A percentile compares a stretch with the other conserved stretches of the same genome.
These are phyloP conservation scores for Neurospora sp. DNA, from an alignment of 495 filamentous ascomycete genomes.

Conservation along the genomic window DNA sequence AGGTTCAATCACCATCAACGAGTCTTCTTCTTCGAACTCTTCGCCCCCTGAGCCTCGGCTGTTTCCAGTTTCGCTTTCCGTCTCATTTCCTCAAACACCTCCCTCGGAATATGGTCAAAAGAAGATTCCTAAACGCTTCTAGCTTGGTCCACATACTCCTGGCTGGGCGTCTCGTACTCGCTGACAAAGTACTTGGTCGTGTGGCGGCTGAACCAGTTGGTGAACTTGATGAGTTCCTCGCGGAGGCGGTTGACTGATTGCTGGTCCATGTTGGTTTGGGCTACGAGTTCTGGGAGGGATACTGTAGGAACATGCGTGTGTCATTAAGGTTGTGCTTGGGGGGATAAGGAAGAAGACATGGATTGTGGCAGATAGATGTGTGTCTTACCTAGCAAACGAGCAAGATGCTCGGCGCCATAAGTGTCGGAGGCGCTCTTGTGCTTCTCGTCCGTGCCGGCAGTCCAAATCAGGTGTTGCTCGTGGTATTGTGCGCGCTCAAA, in stretches of 20 bases:
- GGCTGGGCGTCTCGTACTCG: constrained; percentile 55
- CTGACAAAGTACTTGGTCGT: constrained; percentile 62
- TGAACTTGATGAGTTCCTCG: constrained; percentile 75
- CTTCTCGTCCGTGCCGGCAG: constrained; percentile 42
- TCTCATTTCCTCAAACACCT: background rate
- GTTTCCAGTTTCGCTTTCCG: background rate
- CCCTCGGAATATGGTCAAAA: background rate
- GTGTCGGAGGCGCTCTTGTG: constrained; percentile 60
- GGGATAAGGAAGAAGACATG: no score
- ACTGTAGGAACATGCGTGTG: constrained; percentile 37
- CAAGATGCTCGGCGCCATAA: constrained; percentile 90
- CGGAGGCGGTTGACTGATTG: constrained; percentile 78
- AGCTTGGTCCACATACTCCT: constrained; percentile 41
- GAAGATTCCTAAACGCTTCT: constrained; percentile 17
- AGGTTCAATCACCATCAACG: background rate
- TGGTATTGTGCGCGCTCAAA: constrained; percentile 84
- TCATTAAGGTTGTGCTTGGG: constrained; percentile 7
- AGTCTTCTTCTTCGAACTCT: background rate
- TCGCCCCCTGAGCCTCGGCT: background rate
- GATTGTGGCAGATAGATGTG: no score
- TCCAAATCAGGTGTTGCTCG: constrained; percentile 55
- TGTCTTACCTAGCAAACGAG: constrained; percentile 50
- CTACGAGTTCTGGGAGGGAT: constrained; percentile 82
- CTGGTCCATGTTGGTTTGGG: constrained; percentile 94
- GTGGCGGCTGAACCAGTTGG: constrained; percentile 68